Percentiles rank a stretch among this genome's conserved stretches.
These are phyloP conservation scores for Coemansia sp. DNA, from an alignment of 192 early-diverging fungal genomes.

Conservation along the genomic window DNA sequence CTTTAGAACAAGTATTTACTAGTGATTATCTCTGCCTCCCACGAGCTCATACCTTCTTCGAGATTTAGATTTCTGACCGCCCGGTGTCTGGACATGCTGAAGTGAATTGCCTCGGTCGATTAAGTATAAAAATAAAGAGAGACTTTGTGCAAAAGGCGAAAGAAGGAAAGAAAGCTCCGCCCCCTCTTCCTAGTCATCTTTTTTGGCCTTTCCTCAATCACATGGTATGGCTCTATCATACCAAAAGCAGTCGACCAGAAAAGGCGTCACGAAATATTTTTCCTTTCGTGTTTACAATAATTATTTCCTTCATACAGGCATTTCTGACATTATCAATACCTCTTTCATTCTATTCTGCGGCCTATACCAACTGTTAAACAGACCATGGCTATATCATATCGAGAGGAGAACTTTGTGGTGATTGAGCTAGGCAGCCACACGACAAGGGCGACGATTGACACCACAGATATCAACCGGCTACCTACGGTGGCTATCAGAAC, in stretches of 20 bases:
- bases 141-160: not conserved
- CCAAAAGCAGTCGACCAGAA: not conserved
- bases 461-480: constrained; percentile 73
- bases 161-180: not conserved
- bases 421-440: constrained; percentile 82
- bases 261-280: not conserved
- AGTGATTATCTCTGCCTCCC: not conserved
- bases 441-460: constrained; percentile 77
- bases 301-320: not conserved
- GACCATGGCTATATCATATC: constrained; percentile 45
- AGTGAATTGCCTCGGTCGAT: not conserved
- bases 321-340: not conserved
- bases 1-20: not conserved
- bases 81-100: constrained; percentile 52
- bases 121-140: not conserved
- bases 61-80: constrained; percentile 49
- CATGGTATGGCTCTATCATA: not conserved
- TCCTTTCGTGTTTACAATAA: not conserved
- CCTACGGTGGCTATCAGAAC: constrained; percentile 64
- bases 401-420: constrained; percentile 83
- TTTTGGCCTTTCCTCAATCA: not conserved
- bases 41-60: constrained; percentile 38
- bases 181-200: not conserved
- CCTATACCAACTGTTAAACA: not conserved
- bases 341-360: not conserved